phyloP scores from a whole-genome alignment of 1,139 yeast genomes.

The Candida sanyaensis region DNA sequence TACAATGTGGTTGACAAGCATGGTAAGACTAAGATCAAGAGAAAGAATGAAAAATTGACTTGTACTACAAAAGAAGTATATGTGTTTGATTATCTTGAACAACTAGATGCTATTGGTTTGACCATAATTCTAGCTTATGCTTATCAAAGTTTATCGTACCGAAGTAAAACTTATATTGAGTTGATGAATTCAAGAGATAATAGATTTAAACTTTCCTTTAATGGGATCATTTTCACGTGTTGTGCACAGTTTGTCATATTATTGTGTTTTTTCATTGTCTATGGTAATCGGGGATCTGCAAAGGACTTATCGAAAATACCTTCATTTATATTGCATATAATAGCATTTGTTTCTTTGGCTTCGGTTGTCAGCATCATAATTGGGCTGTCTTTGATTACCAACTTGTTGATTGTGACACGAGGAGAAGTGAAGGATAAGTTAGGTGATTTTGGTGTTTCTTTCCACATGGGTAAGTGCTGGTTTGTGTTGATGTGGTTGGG shows the following conservation, averaged over 20 bases:
- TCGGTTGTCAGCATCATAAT: constrained; percentile 31
- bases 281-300: constrained; percentile 26
- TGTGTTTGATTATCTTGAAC: constrained; percentile 48
- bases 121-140: constrained; percentile 52
- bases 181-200: constrained; percentile 20
- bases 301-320: constrained; percentile 30
- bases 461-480: constrained; percentile 44
- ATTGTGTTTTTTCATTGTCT: constrained; percentile 32
- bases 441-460: constrained; percentile 45
- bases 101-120: constrained; percentile 42
- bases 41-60: constrained; percentile 20
- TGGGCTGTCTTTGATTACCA: constrained; percentile 29
- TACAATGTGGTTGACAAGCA: constrained; percentile 16
- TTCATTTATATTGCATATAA: constrained; percentile 27
- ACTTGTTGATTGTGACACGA: constrained; percentile 24
- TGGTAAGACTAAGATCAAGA: constrained; percentile 8
- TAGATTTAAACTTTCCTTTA: constrained; percentile 10
- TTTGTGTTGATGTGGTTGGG: constrained; percentile 42
- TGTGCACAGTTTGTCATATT: constrained; percentile 28
- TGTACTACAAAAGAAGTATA: constrained; percentile 23
- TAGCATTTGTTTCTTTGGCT: constrained; percentile 34
- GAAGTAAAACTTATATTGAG: constrained; percentile 20
- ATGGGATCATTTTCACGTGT: constrained; percentile 25
- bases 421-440: constrained; percentile 32
- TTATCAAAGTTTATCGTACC: constrained; percentile 18